These are phyloP conservation scores for Plasmodium yoelii DNA, from an alignment of 169 alveolate genomes.

Conservation along the genomic window DNA sequence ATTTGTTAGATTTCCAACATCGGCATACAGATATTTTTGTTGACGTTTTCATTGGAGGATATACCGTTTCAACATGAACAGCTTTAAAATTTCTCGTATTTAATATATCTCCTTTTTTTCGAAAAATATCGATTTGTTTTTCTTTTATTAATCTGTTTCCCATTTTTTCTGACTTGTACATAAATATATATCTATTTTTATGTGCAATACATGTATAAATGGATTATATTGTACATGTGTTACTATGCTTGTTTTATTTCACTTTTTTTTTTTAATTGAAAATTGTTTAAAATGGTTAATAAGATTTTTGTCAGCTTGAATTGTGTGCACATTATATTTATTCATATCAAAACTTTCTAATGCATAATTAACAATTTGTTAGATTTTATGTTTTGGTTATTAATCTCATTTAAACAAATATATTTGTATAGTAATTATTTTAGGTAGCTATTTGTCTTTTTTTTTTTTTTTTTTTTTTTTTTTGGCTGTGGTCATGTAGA, in stretches of 20 bases:
- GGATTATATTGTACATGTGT: too few relatives aligned
- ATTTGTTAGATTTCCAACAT: slow-evolving; percentile 88
- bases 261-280: background rate
- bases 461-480: too few relatives aligned
- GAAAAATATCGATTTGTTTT: slow-evolving; percentile 4
- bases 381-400: too few relatives aligned
- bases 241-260: background rate
- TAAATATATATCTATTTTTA: background rate
- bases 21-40: slow-evolving; percentile 85
- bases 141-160: slow-evolving; percentile 35
- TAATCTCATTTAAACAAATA: too few relatives aligned
- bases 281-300: background rate
- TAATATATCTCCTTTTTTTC: slow-evolving; percentile 69
- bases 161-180: background rate
- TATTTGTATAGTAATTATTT: too few relatives aligned
- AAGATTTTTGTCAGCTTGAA: too few relatives aligned
- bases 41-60: slow-evolving; percentile 71
- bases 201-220: background rate
- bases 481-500: too few relatives aligned
- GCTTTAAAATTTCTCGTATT: slow-evolving; percentile 47
- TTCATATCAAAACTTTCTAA: too few relatives aligned
- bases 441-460: too few relatives aligned
- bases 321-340: too few relatives aligned
- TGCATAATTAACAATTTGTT: too few relatives aligned
- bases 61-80: slow-evolving; percentile 77